These are phyloP conservation scores for Pugionium dolabratum DNA, from an alignment of 345 rosid species.

Conservation along the genomic window DNA sequence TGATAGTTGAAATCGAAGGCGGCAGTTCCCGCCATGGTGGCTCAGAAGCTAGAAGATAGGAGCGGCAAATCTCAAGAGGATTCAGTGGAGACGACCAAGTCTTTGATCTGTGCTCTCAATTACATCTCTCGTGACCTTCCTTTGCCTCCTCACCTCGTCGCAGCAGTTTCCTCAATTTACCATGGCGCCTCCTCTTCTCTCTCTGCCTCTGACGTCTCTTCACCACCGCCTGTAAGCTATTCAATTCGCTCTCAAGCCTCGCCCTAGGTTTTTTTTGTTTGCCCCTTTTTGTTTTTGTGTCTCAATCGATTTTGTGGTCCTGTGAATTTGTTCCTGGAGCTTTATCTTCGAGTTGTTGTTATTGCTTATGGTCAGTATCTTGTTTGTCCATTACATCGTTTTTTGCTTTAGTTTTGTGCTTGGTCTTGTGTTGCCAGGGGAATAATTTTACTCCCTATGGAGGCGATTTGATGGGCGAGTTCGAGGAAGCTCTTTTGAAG, in stretches of 20 bases:
- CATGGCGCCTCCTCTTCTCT: slow-evolving; percentile 50
- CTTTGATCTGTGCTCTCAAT: slow-evolving; percentile 77
- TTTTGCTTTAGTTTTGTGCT: slow-evolving; percentile 5
- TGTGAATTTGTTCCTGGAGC: slow-evolving; percentile 13
- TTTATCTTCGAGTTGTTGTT: slow-evolving; percentile 1
- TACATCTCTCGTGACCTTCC: slow-evolving; percentile 87
- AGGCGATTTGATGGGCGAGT: slow-evolving; percentile 66
- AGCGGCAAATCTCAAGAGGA: slow-evolving; percentile 43
- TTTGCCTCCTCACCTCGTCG: slow-evolving; percentile 65
- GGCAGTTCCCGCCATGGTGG: slow-evolving; percentile 85
- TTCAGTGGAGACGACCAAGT: slow-evolving; percentile 52
- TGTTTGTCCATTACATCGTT: neutral
- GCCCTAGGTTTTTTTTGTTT: slow-evolving; percentile 15
- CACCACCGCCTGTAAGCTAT: slow-evolving; percentile 30
- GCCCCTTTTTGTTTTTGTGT: neutral
- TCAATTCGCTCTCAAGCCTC: neutral
- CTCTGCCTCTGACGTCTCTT: slow-evolving; percentile 63
- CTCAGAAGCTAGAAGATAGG: slow-evolving; percentile 55
- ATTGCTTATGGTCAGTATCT: neutral
- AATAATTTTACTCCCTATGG: slow-evolving; percentile 33
- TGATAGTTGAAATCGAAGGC: neutral
- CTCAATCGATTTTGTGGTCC: slow-evolving; percentile 17
- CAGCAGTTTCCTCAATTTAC: slow-evolving; percentile 69
- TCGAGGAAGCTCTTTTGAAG: slow-evolving; percentile 69
- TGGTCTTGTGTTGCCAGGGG: slow-evolving; percentile 41